Evolutionary conservation across 805 yeast genomes (phyloP).

Genomic region (Priceomyces haplophilus): DNA sequence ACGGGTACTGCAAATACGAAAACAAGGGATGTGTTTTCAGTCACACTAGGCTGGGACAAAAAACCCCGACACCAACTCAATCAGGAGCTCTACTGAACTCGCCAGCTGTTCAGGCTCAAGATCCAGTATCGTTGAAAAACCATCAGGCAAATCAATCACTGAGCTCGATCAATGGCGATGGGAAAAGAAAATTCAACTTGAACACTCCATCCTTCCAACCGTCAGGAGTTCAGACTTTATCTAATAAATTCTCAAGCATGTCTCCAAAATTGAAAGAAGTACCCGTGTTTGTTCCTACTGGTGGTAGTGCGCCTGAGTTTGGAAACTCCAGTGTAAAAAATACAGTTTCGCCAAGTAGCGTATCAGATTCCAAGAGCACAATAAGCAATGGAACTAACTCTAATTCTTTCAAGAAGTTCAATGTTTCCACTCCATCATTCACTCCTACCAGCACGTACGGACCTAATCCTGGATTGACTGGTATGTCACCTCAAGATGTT

Average conservation of each 20-base stretch:
- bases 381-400: background rate
- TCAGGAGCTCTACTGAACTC: background rate
- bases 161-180: conserved; percentile 18
- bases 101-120: background rate
- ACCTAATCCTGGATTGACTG: conserved; percentile 15
- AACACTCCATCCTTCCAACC: conserved; percentile 47
- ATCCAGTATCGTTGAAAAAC: background rate
- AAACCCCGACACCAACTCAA: conserved; percentile 7
- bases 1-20: conserved; percentile 85
- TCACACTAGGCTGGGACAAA: conserved; percentile 46
- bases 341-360: background rate
- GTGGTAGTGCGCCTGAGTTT: conserved; percentile 3
- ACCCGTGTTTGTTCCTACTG: conserved; percentile 50
- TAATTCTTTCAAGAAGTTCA: conserved; percentile 25
- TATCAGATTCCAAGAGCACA: conserved; percentile 1
- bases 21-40: conserved; percentile 84
- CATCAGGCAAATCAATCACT: conserved; percentile 8
- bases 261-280: conserved; percentile 49
- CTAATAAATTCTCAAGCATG: conserved; percentile 39
- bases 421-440: conserved; percentile 39
- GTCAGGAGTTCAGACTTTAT: conserved; percentile 22
- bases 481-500: conserved; percentile 7
- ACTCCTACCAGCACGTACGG: conserved; percentile 29
- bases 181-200: conserved; percentile 34
- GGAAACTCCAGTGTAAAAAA: background rate